phyloP scores from a whole-genome alignment of 23 red algal genomes.

The Gracilariopsis chorda region DNA sequence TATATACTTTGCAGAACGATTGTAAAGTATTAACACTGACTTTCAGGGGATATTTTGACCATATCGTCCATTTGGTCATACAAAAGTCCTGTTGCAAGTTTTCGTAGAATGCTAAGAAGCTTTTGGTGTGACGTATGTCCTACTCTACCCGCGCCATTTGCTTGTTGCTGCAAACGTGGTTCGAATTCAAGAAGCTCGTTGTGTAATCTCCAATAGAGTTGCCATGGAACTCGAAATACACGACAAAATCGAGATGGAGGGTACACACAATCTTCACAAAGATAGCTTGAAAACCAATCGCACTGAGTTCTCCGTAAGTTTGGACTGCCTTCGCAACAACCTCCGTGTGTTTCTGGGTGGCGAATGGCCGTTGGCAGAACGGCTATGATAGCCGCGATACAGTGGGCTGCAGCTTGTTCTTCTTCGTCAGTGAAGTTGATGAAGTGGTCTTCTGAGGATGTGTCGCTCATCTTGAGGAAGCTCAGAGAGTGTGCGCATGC shows the following conservation, averaged over 20 bases:
- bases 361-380: no score
- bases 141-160: background rate
- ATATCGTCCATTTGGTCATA: background rate
- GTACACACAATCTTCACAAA: no score
- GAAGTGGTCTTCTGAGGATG: no score
- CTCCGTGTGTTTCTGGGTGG: no score
- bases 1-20: background rate
- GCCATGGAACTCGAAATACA: background rate
- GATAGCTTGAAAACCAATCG: no score
- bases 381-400: no score
- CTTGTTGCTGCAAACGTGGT: background rate
- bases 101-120: background rate
- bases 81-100: background rate
- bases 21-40: background rate
- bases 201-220: background rate
- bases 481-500: no score
- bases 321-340: no score
- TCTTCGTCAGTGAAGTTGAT: no score
- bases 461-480: no score
- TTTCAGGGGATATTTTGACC: background rate
- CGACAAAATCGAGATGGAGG: background rate
- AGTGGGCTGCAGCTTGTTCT: no score
- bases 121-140: background rate
- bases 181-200: background rate
- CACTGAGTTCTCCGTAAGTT: no score